Base-by-base conservation (phyloP, 106 monocot genomes). In the Amphibolis antarctica region DNA sequence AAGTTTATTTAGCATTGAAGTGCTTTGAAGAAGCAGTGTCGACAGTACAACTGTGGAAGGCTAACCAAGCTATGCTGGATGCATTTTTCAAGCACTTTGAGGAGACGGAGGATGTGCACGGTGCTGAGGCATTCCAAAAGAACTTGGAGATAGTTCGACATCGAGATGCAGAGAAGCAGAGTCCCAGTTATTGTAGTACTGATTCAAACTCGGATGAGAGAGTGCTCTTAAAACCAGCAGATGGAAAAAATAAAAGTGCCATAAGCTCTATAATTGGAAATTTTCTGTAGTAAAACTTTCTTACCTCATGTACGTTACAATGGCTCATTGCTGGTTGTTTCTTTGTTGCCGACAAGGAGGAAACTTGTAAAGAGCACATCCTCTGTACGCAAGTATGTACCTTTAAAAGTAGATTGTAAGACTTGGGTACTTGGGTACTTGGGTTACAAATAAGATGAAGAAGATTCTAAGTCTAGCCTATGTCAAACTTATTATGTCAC, bases 71-170 rank as follows among this genome's bases (percentile, higher is more conserved):
- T 12, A 68, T 46, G 47, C 27, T 77, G 42, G 64, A 73, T 49
- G 62, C 53, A 46, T 81, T 90, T 36, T 18, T 78, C 21, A 78
- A 59, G 28, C 56, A 54, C 28, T 78, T 76, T 63, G 75, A 79
- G 71, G 72, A 76, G 67, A 14, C 27, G 17, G 70, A 69, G 63
- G 80, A 90, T 80, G 63, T 55, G 17, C 73, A 77, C 53, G 73
- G 77, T 28, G 68, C 69, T 47, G 70, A 79, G 71, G 20, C 44
- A 24, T 77, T 89, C 31, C 74, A 36, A 31, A 51, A 75, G 53
- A 63, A 12, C n/a, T 70, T 89, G 50, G 80, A 74, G 74, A 68
- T 11, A 13, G 44, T 27, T n/a, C 24, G 17, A 29, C 13, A 28
- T 26, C 23, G 26, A 27, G 56, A 56, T 9, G n/a, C 53, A 53